Evolutionary conservation across 1,139 yeast genomes (phyloP), one percentile per base, ranked within the genome.

Genomic region (Meyerozyma athensensis): DNA sequence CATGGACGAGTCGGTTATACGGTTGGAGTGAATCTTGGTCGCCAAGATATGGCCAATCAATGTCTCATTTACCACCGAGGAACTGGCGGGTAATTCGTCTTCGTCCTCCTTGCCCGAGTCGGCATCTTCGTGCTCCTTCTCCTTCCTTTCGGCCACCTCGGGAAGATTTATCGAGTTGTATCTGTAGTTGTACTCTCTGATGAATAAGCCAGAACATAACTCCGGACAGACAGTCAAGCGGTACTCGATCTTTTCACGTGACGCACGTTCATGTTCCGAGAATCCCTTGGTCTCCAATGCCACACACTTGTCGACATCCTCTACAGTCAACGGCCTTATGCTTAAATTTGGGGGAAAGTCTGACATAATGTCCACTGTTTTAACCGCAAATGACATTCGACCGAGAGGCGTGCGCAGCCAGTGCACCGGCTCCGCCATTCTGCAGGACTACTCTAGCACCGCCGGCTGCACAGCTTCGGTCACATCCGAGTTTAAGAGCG

Each of bases 201-300:
- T 69, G 53, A 90, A 90, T 42, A 92, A 70, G 2, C 97, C 97
- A 4, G 90, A 79, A 47, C 94, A 81, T 43, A 92, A 73, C 58
- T 92, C 98, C 8, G 97, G 97, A 57, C 97, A 89, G 3, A 70
- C 78, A 3, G 74, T 72, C 47, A 92, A 68, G 49, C 97, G 72
- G 63, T 86, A 90, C 45, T 65, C 63, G 42, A 86, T 63, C 50
- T 76, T 81, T 40, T 80, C 87, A 19, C 56, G 58, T 5, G 86
- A 58, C 38, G 87, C 82, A 42, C 95, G 75, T 54, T 81, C 90
- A 8, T 65, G 56, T 26, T 73, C 78, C 4, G 86, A 79, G 31
- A 87, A 89, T 9, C 94, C 89, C 38, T 65, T 60, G n/a, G 61
- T 56, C 58, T 90, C 97, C 34, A 89, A 68, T 12, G 58, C 73